Evolutionary conservation across 2,329 filamentous ascomycete species (phyloP), one percentile per base, ranked within the genome.

Genomic region (Magnaporthiopsis rhizophila): DNA sequence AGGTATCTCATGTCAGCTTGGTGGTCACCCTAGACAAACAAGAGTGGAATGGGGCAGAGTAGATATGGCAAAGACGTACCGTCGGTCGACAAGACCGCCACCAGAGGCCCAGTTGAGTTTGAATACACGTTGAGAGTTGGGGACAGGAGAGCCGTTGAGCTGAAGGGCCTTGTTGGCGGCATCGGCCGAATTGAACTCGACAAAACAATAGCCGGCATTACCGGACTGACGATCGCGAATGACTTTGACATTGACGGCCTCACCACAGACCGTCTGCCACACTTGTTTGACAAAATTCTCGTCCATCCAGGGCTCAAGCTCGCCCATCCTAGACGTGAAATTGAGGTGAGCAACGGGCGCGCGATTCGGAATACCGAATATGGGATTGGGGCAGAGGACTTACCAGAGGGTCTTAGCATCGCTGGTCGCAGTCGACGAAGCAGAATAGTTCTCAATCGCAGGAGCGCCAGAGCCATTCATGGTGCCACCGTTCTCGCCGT

Each of bases 91-190:
- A 58, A 99, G 85, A 65, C 95, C 95, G 73, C 95, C 95, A 69
- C 95, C 95, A 69, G 92, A 97, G 69, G 95, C 95, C 95, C 95
- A 99, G 86, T 99, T 99, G 66, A 99, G 87, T 84, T 98, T 98
- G 86, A 99, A 99, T 61, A 92, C 89, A 58, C 95, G 92, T 72
- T 89, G 89, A 67, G 92, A 96, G 84, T 97, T 97, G 59, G 94
- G 93, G 70, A 99, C 96, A 61, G 91, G 81, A 65, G 87, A 89
- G 62, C 95, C 94, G 75, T 97, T 98, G 62, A 98, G 83, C 60
- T 83, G 82, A n/a, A 99, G 85, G 53, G 95, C 95, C 82, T 97
- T 97, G 72, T 87, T 89, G 58, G 95, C 95, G 66, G 93, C 91
- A 56, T 93, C 91, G 12, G 92, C 84, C 70, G 83, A 89, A 65